A percentile compares a stretch with the other conserved stretches of the same genome.
Conservation (phyloP, 2,329 filamentous ascomycete genomes). For the Calonectria honghensis region DNA sequence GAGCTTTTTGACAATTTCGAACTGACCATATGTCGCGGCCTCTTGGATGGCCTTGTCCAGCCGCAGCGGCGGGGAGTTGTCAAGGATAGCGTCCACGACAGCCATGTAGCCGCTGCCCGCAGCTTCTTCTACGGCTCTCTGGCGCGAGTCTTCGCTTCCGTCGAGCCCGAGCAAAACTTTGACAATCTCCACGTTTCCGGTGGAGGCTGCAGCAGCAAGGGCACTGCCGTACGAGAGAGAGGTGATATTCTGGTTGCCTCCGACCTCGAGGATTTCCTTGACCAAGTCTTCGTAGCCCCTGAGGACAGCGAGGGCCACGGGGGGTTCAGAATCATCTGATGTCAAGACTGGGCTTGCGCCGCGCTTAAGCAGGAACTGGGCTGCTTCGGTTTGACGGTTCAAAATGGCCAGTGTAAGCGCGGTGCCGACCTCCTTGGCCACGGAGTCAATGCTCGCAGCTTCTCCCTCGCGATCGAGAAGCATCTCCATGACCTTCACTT, state of each 20-base stretch:
- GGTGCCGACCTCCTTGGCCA: conserved; percentile 31
- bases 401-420: conserved; percentile 28
- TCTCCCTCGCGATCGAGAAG: conserved; percentile 23
- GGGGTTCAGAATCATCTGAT: conserved; percentile 31
- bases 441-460: conserved; percentile 22
- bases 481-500: conserved; percentile 34
- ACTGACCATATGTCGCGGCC: conserved; percentile 47
- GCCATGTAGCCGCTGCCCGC: conserved; percentile 28
- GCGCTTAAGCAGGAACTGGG: conserved; percentile 33
- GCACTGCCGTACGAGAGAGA: conserved; percentile 35
- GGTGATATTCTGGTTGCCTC: conserved; percentile 29
- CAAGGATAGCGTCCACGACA: conserved; percentile 29
- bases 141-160: conserved; percentile 21
- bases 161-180: conserved; percentile 35
- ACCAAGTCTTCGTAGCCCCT: conserved; percentile 40
- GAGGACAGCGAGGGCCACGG: conserved; percentile 35
- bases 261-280: conserved; percentile 29
- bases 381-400: conserved; percentile 37
- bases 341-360: conserved; percentile 33
- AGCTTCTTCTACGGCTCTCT: conserved; percentile 38
- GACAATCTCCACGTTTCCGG: conserved; percentile 35
- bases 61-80: conserved; percentile 16
- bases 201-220: conserved; percentile 38
- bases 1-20: conserved; percentile 28
- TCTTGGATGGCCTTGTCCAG: conserved; percentile 29